phyloP scores from a whole-genome alignment of 257 asterid genomes.

The Verbascum thapsus region DNA sequence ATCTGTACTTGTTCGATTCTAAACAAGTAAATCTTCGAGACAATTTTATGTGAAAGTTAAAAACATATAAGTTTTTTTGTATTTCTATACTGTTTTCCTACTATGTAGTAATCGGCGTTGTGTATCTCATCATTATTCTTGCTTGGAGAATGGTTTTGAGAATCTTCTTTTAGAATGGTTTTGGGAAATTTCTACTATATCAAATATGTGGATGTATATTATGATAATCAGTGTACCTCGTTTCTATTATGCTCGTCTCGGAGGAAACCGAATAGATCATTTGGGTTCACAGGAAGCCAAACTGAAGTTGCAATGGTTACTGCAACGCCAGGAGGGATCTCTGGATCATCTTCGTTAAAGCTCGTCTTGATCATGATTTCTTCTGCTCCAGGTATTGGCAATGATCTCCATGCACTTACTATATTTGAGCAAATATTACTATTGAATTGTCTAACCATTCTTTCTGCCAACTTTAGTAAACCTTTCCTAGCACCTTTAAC shows the following conservation, averaged over 20 bases:
- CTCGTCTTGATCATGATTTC: conserved; percentile 42
- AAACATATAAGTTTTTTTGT: too few relatives aligned
- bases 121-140: too few relatives aligned
- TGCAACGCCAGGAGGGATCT: conserved; percentile 39
- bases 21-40: too few relatives aligned
- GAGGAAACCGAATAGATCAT: conserved; percentile 42
- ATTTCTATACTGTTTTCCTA: too few relatives aligned
- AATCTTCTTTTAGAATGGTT: too few relatives aligned
- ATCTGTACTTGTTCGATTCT: too few relatives aligned
- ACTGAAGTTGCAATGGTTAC: conserved; percentile 50
- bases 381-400: conserved; percentile 43
- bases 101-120: too few relatives aligned
- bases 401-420: conserved; percentile 45
- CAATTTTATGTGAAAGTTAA: too few relatives aligned
- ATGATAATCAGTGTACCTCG: conserved; percentile 34
- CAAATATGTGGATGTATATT: too few relatives aligned
- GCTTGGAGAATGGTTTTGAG: too few relatives aligned
- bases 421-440: conserved; percentile 38
- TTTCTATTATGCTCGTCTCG: conserved; percentile 32
- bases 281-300: conserved; percentile 44
- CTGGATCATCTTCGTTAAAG: conserved; percentile 38
- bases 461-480: conserved; percentile 40
- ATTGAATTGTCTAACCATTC: conserved; percentile 44
- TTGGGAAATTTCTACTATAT: too few relatives aligned
- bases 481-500: conserved; percentile 36